Percentiles rank a stretch among this genome's conserved stretches.
These are phyloP conservation scores for Spergularia azorica DNA, from an alignment of 179 eudicot species.

Conservation along the genomic window DNA sequence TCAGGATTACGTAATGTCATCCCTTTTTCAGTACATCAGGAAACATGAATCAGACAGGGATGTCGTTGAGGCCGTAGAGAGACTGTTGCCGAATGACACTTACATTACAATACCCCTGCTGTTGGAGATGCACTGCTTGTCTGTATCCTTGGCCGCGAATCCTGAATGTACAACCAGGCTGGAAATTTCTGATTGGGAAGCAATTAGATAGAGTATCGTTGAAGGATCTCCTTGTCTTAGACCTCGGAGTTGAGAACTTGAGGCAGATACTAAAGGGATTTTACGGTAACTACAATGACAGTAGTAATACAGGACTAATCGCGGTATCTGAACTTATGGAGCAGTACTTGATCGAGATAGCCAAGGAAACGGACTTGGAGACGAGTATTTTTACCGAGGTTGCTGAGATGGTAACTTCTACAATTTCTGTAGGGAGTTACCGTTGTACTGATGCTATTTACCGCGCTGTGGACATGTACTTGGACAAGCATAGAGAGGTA, in stretches of 20 bases:
- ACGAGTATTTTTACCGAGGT: slow-evolving; percentile 38
- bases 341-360: slow-evolving; percentile 53
- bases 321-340: slow-evolving; percentile 67
- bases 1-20: slow-evolving; percentile 42
- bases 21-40: slow-evolving; percentile 47
- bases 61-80: slow-evolving; percentile 52
- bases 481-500: slow-evolving; percentile 53
- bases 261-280: slow-evolving; percentile 56
- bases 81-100: slow-evolving; percentile 46
- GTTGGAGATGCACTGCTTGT: slow-evolving; percentile 47
- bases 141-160: slow-evolving; percentile 38
- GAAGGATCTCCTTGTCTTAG: slow-evolving; percentile 56
- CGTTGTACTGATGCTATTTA: slow-evolving; percentile 57
- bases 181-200: slow-evolving; percentile 62
- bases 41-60: slow-evolving; percentile 35
- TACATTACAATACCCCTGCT: slow-evolving; percentile 25
- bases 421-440: slow-evolving; percentile 33
- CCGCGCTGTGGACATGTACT: slow-evolving; percentile 57
- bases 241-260: slow-evolving; percentile 49
- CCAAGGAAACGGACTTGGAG: slow-evolving; percentile 48
- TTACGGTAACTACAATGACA: slow-evolving; percentile 37
- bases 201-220: slow-evolving; percentile 49
- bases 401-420: slow-evolving; percentile 56
- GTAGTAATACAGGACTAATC: slow-evolving; percentile 30
- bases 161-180: slow-evolving; percentile 43